These are phyloP conservation scores for Colletotrichum lentis DNA, from an alignment of 2,329 filamentous ascomycete genomes.

Conservation along the genomic window DNA sequence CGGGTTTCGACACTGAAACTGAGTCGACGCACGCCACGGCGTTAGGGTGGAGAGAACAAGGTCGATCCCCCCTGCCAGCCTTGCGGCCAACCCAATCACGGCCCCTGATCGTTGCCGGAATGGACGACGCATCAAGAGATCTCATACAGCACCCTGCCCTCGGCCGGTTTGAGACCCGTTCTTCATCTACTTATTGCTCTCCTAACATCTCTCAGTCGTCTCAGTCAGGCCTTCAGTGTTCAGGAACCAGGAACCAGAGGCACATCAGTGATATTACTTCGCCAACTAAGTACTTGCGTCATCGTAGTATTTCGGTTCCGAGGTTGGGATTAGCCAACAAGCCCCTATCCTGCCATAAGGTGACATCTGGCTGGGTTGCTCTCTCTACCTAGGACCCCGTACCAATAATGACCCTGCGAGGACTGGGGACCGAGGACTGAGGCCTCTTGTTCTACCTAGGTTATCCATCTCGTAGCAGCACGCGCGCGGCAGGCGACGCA, in stretches of 20 bases:
- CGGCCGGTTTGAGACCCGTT: conserved; percentile 45
- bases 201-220: conserved; percentile 12
- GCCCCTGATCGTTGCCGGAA: conserved; percentile 39
- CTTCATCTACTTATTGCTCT: conserved; percentile 30
- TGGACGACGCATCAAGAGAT: conserved; percentile 43
- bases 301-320: background rate
- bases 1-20: conserved; percentile 58
- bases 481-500: conserved; percentile 16
- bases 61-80: conserved; percentile 44
- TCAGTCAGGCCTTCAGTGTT: background rate
- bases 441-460: background rate
- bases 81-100: conserved; percentile 47
- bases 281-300: background rate
- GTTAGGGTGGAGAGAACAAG: conserved; percentile 34
- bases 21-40: conserved; percentile 42
- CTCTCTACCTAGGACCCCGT: background rate
- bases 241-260: background rate
- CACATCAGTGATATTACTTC: too few relatives aligned
- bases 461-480: conserved; percentile 1
- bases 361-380: conserved; percentile 9
- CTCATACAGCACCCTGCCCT: conserved; percentile 42
- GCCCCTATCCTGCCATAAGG: background rate
- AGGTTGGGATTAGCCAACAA: conserved; percentile 2
- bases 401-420: background rate
- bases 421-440: background rate